Percentiles rank a stretch among this genome's conserved stretches.
phyloP scores from a whole-genome alignment of 2,329 filamentous ascomycete genomes.

The Colletotrichum sp. region DNA sequence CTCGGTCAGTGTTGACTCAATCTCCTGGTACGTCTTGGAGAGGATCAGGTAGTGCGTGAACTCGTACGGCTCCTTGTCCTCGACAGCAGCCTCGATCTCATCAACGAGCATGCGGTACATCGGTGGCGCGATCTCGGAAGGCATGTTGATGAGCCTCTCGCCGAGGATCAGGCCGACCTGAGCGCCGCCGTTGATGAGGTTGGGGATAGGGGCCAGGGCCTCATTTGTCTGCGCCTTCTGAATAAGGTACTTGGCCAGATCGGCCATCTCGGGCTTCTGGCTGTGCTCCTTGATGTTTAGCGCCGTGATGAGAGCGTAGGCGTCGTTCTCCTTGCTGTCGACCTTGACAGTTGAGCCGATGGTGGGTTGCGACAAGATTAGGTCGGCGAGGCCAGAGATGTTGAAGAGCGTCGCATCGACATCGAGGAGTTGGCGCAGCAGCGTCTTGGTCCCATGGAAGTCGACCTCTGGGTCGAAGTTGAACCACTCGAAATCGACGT shows the following conservation, averaged over 20 bases:
- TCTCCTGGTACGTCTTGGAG: slow-evolving; percentile 91
- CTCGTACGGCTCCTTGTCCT: slow-evolving; percentile 89
- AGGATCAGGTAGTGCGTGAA: slow-evolving; percentile 94
- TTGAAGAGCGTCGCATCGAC: slow-evolving; percentile 86
- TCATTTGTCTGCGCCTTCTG: slow-evolving; percentile 59
- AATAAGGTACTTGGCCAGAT: slow-evolving; percentile 74
- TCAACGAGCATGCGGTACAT: slow-evolving; percentile 95
- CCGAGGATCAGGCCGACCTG: slow-evolving; percentile 88
- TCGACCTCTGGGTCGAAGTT: slow-evolving; percentile 89
- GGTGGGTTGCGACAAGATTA: slow-evolving; percentile 85
- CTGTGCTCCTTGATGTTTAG: slow-evolving; percentile 83
- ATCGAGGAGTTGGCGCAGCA: slow-evolving; percentile 92
- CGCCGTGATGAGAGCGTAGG: slow-evolving; percentile 90
- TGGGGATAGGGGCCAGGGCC: slow-evolving; percentile 58
- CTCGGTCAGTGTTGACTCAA: slow-evolving; percentile 77
- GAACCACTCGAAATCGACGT: slow-evolving; percentile 99
- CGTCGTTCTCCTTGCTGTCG: slow-evolving; percentile 91
- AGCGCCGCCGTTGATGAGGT: slow-evolving; percentile 57
- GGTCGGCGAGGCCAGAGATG: slow-evolving; percentile 82
- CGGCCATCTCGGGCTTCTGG: slow-evolving; percentile 74
- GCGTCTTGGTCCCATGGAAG: slow-evolving; percentile 91
- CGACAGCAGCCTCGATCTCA: slow-evolving; percentile 86
- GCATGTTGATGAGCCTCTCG: slow-evolving; percentile 95
- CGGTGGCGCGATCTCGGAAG: slow-evolving; percentile 88
- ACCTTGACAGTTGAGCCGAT: slow-evolving; percentile 96